Evolutionary conservation across 371 early-diverging fungal genomes (phyloP), one percentile per base, ranked within the genome.

Genomic region (Chytridiales sp.): DNA sequence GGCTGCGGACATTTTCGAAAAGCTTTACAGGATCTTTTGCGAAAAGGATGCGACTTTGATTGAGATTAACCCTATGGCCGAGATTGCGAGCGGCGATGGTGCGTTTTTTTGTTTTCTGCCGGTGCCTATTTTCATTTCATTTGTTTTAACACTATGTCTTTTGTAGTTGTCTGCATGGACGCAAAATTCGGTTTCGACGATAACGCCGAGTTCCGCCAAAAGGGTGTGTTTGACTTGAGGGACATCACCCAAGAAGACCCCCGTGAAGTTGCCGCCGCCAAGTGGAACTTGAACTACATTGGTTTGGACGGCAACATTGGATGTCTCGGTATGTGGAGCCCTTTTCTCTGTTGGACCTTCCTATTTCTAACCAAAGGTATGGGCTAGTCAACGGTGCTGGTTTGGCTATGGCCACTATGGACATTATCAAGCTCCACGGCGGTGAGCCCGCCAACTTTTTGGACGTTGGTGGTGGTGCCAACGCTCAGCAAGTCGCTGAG

Each of bases 391-490:
- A 98, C 78, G 98, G 98, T 66, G 97, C 98, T 57, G 98, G 98
- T 74, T 86, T 98, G 54, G 98, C 97, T 75, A 98, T 97, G 98
- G 92, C 97, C 52, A 98, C 98, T 56, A 95, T 96, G 97, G 98
- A 98, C 81, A 95, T 98, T 70, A 94, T 97, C 78, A 96, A 96
- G 82, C 86, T 98, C 53, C 86, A 96, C 81, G 98, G 97, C 66
- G 97, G 97, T 47, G 94, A 92, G 72, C 98, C 98, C n/a, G 98
- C 97, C 70, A 98, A 98, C 89, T 98, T 98, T 80, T 87, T 98
- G 70, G 97, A 98, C 75, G 97, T 98, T 63, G 98, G 98, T 68
- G 98, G 98, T 69, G 87, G 92, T 70, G 95, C 98, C 61, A 92
- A 91, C 34, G 90, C 93, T 56, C 86, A 94, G 64, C 93, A 94